phyloP scores from a whole-genome alignment of 768 basidiomycete species.

The Boletus speciosus region DNA sequence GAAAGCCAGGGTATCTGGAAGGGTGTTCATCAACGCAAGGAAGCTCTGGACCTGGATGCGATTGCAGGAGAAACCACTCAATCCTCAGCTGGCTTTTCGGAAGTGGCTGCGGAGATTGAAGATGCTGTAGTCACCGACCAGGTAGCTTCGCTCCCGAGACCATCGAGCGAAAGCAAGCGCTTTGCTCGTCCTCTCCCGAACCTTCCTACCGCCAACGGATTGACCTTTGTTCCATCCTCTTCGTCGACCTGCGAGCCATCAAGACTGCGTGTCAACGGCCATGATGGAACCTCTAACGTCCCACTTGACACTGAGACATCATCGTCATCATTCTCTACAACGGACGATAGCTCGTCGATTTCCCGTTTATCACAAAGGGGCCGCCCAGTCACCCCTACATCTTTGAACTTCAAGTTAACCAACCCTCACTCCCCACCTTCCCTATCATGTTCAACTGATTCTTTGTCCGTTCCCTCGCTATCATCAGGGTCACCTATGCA shows the following conservation, averaged over 20 bases:
- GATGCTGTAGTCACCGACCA: background rate
- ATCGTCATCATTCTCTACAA: conserved; percentile 25
- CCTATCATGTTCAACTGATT: conserved; percentile 58
- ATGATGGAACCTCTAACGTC: background rate
- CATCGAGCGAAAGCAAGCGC: conserved; percentile 14
- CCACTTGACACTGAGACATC: conserved; percentile 19
- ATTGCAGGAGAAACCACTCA: background rate
- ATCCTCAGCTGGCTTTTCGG: background rate
- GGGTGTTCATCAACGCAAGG: conserved; percentile 15
- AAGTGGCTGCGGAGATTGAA: background rate
- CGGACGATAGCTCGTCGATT: conserved; percentile 33
- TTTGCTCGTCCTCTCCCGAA: conserved; percentile 24
- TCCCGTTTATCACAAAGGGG: conserved; percentile 28
- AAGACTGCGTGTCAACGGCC: background rate
- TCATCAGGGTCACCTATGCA: conserved; percentile 42
- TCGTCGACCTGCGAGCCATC: conserved; percentile 5
- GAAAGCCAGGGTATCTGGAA: conserved; percentile 70
- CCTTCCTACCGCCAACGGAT: conserved; percentile 17
- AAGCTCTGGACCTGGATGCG: conserved; percentile 1
- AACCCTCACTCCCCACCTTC: conserved; percentile 40
- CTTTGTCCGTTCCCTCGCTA: conserved; percentile 51
- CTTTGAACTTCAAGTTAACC: conserved; percentile 26
- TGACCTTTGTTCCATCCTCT: conserved; percentile 1
- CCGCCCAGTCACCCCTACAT: conserved; percentile 36
- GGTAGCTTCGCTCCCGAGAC: background rate